phyloP scores from a whole-genome alignment of 768 basidiomycete genomes.

The Lentinula raphanica region DNA sequence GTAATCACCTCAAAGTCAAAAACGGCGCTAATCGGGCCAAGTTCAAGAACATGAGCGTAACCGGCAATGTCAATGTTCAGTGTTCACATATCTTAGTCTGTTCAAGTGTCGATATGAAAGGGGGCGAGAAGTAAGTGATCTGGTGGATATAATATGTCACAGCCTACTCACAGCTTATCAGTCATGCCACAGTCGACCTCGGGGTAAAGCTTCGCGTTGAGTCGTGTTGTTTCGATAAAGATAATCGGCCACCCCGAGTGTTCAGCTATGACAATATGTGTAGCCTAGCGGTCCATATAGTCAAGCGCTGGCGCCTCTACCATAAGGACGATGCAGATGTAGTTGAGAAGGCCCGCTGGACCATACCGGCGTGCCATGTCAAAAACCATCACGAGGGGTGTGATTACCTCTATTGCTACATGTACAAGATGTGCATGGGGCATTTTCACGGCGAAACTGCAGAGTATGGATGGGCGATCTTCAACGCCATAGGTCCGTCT shows the following conservation, averaged over 20 bases:
- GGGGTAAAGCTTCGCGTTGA: not conserved
- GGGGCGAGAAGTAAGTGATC: not conserved
- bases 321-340: not conserved
- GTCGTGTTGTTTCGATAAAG: not conserved
- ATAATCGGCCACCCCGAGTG: not conserved
- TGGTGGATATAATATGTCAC: not conserved
- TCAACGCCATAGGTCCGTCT: not conserved
- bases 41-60: constrained; percentile 17
- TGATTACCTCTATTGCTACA: too few species aligned
- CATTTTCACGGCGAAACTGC: too few species aligned
- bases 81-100: constrained; percentile 16
- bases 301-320: not conserved
- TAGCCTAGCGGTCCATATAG: not conserved
- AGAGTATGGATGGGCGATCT: too few species aligned
- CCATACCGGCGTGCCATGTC: not conserved
- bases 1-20: too few species aligned
- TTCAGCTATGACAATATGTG: not conserved
- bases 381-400: too few species aligned
- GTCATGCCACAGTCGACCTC: not conserved
- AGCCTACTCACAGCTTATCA: too few species aligned
- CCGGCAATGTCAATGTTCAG: constrained; percentile 16
- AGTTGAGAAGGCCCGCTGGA: not conserved
- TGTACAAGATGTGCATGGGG: too few species aligned
- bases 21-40: constrained; percentile 20
- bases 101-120: not conserved